Base-by-base conservation (phyloP, 495 filamentous ascomycete genomes). In the Talaromyces borbonicus region DNA sequence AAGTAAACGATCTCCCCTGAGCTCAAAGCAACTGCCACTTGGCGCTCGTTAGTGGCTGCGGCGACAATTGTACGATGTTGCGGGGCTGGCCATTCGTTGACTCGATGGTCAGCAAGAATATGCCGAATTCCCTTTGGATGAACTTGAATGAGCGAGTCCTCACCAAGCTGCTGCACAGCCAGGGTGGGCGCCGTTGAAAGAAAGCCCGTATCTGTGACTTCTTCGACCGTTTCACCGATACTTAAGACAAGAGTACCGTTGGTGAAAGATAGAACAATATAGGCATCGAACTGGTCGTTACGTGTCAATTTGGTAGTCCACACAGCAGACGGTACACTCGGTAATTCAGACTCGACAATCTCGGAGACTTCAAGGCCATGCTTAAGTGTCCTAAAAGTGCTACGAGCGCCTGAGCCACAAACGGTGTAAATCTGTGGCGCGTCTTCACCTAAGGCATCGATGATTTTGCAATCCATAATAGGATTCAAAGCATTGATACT, bases 1-100 rank as follows among this genome's bases (percentile, higher is more conserved):
- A 99, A 99, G 57, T 96, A 97, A 15, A 92, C 86, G 46, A 99
- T 92, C 59, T 99, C 92, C 8, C 89, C 87, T 11, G 88, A 95
- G 55, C 88, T 95, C 27, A 99, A 66, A 12, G 90, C 92, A 31
- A 99, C 81, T 0, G 88, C 88, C 18, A 97, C 86, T 62, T 99
- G 92, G 32, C 85, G 78, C 49, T 90, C 81, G 54, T 99, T 99
- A 7, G 92, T 88, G 4, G 92, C 82, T 24, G 89, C 90, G n/a
- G 93, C 88, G 29, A 95, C 87, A 52, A 99, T 95, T 1, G 89
- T 88, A 4, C 92, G 80, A 66, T 97, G 89, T 54, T 90, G 83
- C 0, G 92, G 92, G 1, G 87, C 81, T 20, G 84, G 81, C 92
- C 92, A 99, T 56, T 96, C 90, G 56, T 94, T 95, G 27, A 95